Conservation (phyloP, 2,329 filamentous ascomycete species). For the Verticillium isaacii region DNA sequence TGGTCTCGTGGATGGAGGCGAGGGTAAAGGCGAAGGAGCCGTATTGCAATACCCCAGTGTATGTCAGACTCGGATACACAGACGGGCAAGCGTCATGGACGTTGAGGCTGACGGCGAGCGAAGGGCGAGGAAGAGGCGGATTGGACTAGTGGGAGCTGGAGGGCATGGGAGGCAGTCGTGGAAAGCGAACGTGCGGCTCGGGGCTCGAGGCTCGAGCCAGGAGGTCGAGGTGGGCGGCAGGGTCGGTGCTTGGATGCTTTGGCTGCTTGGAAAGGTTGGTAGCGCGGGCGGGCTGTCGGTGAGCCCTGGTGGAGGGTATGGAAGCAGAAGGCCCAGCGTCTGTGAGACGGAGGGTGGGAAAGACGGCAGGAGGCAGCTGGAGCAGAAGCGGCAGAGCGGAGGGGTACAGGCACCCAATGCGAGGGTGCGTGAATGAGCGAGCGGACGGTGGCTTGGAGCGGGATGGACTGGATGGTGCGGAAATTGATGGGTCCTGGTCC, state of each 20-base stretch:
- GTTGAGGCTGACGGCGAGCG: neutral
- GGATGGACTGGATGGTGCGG: conserved; percentile 6
- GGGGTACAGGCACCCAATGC: neutral
- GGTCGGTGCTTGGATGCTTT: neutral
- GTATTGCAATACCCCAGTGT: neutral
- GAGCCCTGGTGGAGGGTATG: neutral
- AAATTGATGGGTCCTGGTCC: neutral
- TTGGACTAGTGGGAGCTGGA: conserved; percentile 4
- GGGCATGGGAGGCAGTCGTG: neutral
- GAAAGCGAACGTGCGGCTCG: neutral
- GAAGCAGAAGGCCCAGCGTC: neutral
- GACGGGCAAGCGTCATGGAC: conserved; percentile 8
- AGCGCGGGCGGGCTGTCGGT: neutral
- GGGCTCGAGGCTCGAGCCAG: neutral
- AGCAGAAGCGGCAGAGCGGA: neutral
- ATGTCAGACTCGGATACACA: neutral
- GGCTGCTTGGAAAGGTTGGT: neutral
- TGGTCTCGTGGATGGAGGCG: conserved; percentile 4
- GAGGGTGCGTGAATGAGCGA: neutral
- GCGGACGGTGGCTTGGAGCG: conserved; percentile 5
- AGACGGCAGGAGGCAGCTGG: neutral
- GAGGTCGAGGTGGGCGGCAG: neutral
- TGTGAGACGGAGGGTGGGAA: neutral
- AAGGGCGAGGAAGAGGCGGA: neutral
- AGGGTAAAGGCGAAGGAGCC: neutral